Evolutionary conservation across 495 filamentous ascomycete genomes (phyloP).

Genomic region (Wilcoxina mikolae): DNA sequence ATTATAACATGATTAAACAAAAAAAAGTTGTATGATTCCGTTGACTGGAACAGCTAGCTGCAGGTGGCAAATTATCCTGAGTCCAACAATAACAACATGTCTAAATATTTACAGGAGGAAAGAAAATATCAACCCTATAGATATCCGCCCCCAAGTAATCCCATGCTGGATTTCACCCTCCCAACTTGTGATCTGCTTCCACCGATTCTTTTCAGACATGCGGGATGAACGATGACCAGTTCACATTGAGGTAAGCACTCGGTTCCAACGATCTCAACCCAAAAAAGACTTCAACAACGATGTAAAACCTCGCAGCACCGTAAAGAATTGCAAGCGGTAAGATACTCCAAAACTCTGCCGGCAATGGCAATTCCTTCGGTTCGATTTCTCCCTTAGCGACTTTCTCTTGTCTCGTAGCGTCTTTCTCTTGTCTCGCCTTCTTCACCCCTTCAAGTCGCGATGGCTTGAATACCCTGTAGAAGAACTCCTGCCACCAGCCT

Average conservation of each 20-base stretch:
- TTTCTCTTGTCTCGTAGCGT: too few species aligned
- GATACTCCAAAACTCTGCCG: conserved; percentile 5
- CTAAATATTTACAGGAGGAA: too few species aligned
- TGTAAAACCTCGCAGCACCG: not conserved
- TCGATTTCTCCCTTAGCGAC: not conserved
- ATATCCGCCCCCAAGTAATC: too few species aligned
- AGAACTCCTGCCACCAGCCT: not conserved
- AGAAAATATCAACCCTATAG: too few species aligned
- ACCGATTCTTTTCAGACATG: conserved; percentile 2
- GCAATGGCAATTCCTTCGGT: not conserved
- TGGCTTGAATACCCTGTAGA: not conserved
- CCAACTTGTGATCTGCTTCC: too few species aligned
- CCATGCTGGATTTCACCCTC: too few species aligned
- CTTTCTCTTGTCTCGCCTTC: not conserved
- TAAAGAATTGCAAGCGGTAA: not conserved
- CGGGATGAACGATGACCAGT: conserved; percentile 4
- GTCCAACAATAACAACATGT: too few species aligned
- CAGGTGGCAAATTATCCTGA: too few species aligned
- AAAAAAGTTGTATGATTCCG: too few species aligned
- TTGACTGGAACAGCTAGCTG: too few species aligned
- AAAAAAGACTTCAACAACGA: conserved; percentile 7
- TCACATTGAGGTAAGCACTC: conserved; percentile 9
- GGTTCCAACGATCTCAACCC: conserved; percentile 5
- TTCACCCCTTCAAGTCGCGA: not conserved
- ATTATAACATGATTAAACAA: too few species aligned